A percentile compares a stretch with the other conserved stretches of the same genome.
Conservation (phyloP, 495 filamentous ascomycete species). For the Glarea lozoyensis region DNA sequence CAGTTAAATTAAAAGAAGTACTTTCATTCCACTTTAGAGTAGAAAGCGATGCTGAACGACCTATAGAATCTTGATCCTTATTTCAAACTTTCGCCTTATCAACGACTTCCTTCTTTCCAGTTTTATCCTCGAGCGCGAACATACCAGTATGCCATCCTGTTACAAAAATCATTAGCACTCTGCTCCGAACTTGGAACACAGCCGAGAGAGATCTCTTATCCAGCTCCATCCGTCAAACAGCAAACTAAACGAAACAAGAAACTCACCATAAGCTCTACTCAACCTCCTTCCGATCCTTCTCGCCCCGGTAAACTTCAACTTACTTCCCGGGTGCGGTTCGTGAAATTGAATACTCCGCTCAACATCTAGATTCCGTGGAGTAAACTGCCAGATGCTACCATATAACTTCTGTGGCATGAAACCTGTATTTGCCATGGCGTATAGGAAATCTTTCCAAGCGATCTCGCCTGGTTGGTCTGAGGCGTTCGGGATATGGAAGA, state of each 20-base stretch:
- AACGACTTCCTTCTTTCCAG: too few species aligned
- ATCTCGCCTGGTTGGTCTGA: conserved; percentile 32
- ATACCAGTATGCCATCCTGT: background rate
- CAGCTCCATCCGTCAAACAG: too few species aligned
- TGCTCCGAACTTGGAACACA: too few species aligned
- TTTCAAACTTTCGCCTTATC: too few species aligned
- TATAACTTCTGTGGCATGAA: conserved; percentile 40
- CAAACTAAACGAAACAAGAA: too few species aligned
- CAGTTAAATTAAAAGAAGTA: too few species aligned
- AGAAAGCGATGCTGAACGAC: too few species aligned
- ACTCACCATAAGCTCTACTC: conserved; percentile 38
- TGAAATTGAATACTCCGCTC: conserved; percentile 43
- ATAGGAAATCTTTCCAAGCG: conserved; percentile 41
- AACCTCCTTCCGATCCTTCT: conserved; percentile 35
- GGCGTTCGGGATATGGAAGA: conserved; percentile 30
- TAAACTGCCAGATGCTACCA: conserved; percentile 45
- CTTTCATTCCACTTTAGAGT: too few species aligned
- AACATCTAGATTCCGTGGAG: conserved; percentile 27
- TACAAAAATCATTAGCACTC: too few species aligned
- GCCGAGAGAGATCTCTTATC: too few species aligned
- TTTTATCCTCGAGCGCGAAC: background rate
- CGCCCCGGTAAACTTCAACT: conserved; percentile 33
- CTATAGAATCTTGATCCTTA: too few species aligned
- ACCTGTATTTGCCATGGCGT: conserved; percentile 38
- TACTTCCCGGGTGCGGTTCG: conserved; percentile 40